A percentile compares a stretch with the other conserved stretches of the same genome.
Conservation (phyloP, 1,284 basidiomycete species). For the Xerocomus minutiporus region DNA sequence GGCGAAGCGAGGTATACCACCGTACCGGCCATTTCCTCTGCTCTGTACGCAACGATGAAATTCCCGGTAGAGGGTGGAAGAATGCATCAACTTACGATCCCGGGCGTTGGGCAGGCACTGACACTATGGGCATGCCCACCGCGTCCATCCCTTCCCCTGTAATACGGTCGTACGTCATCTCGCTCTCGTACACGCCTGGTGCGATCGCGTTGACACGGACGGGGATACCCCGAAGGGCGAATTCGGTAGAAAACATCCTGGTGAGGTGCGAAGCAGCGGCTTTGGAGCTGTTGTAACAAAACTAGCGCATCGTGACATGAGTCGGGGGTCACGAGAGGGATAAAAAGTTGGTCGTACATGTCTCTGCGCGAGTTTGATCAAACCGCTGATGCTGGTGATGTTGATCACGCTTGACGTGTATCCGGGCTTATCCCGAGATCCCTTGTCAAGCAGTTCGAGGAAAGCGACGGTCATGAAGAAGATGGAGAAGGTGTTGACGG, state of each 20-base stretch:
- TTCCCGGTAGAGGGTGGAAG: neutral
- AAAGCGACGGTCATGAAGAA: constrained; percentile 75
- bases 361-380: constrained; percentile 64
- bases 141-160: constrained; percentile 43
- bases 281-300: constrained; percentile 75
- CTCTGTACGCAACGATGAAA: constrained; percentile 38
- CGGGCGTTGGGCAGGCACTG: constrained; percentile 57
- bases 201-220: constrained; percentile 67
- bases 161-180: constrained; percentile 63
- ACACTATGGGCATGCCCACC: constrained; percentile 51
- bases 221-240: constrained; percentile 60
- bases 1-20: constrained; percentile 67
- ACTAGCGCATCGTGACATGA: constrained; percentile 39
- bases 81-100: constrained; percentile 54
- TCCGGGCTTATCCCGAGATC: constrained; percentile 52
- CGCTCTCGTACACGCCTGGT: constrained; percentile 69
- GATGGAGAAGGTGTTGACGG: constrained; percentile 64
- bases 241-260: constrained; percentile 69
- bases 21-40: constrained; percentile 68
- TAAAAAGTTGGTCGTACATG: constrained; percentile 48
- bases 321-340: neutral
- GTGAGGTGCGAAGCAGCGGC: constrained; percentile 71
- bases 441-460: constrained; percentile 68
- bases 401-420: constrained; percentile 68
- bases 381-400: constrained; percentile 70